Conservation (phyloP, 2,329 filamentous ascomycete genomes). For the Sarocladium kiliense region DNA sequence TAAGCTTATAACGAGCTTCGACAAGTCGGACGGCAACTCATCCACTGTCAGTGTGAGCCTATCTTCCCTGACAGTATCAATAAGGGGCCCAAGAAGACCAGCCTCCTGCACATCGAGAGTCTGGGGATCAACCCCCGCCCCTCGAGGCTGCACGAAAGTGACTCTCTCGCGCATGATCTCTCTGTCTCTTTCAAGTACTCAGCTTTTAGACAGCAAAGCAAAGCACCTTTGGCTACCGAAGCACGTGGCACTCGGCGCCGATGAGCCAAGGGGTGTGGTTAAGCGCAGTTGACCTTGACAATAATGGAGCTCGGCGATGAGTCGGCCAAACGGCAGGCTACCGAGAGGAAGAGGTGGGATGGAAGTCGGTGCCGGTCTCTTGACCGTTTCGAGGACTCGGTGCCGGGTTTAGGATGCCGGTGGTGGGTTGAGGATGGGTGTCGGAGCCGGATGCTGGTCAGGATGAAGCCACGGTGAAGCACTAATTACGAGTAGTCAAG, state of each 20-base stretch:
- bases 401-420: background rate
- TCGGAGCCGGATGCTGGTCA: background rate
- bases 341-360: background rate
- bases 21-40: conserved; percentile 68
- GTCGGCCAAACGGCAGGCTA: background rate
- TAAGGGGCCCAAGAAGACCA: conserved; percentile 46
- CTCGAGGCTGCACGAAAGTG: conserved; percentile 69
- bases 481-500: too few relatives aligned
- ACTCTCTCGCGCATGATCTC: conserved; percentile 67
- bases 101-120: conserved; percentile 53
- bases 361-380: background rate
- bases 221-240: background rate
- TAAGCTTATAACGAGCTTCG: conserved; percentile 52
- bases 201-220: background rate
- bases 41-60: conserved; percentile 67
- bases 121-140: conserved; percentile 58
- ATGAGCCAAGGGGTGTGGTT: background rate
- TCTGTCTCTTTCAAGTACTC: background rate
- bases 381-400: background rate
- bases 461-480: conserved; percentile 4
- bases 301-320: background rate
- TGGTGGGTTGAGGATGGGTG: background rate
- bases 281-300: background rate
- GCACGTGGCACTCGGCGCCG: background rate
- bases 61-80: conserved; percentile 72